Evolutionary conservation across 2,329 filamentous ascomycete species (phyloP).

Genomic region (Monilinia polystroma): DNA sequence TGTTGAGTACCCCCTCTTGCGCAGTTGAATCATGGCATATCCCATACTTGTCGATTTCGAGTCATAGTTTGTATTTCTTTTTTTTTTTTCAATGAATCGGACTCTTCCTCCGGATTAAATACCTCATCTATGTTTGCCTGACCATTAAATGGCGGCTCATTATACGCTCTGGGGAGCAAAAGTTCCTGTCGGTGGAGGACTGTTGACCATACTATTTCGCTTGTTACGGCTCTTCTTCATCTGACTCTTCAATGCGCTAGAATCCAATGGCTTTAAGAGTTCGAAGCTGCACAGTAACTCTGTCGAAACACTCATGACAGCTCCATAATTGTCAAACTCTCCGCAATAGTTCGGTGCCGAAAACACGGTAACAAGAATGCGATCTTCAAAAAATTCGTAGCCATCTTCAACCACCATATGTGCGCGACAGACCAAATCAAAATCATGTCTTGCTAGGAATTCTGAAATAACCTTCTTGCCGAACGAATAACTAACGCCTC

Average conservation of each 20-base stretch:
- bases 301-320: slow-evolving; percentile 94
- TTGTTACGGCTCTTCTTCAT: slow-evolving; percentile 98
- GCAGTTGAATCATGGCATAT: slow-evolving; percentile 11
- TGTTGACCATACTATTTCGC: slow-evolving; percentile 92
- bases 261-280: slow-evolving; percentile 92
- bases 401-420: slow-evolving; percentile 99
- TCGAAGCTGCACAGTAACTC: slow-evolving; percentile 97
- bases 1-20: not conserved
- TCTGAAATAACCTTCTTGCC: slow-evolving; percentile 98
- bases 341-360: slow-evolving; percentile 99
- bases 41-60: not conserved
- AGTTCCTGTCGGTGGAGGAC: slow-evolving; percentile 60
- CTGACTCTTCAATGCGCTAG: slow-evolving; percentile 92
- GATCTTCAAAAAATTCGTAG: slow-evolving; percentile 97
- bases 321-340: slow-evolving; percentile 98
- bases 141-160: slow-evolving; percentile 5
- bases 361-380: slow-evolving; percentile 93
- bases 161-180: slow-evolving; percentile 24
- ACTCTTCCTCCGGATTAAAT: not conserved
- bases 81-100: slow-evolving; percentile 3
- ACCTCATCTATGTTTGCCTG: slow-evolving; percentile 1
- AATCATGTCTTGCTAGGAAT: slow-evolving; percentile 91
- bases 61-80: not conserved
- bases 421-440: slow-evolving; percentile 93
- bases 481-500: slow-evolving; percentile 97